Evolutionary conservation across 352 stramenopile species (phyloP).

Genomic region (Albugo laibachii): DNA sequence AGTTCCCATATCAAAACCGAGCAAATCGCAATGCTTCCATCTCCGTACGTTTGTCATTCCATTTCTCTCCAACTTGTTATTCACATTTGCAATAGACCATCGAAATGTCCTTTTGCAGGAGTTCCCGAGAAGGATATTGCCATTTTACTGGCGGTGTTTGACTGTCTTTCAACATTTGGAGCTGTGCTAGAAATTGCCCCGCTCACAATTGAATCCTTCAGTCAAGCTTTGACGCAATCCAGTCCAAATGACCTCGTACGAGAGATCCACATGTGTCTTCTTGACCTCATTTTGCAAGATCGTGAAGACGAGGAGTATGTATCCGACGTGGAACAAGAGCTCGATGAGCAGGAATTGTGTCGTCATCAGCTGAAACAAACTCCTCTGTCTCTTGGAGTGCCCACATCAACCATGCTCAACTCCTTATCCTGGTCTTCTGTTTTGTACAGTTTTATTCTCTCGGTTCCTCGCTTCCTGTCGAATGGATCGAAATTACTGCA

Average conservation of each 20-base stretch:
- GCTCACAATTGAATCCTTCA: conserved; percentile 47
- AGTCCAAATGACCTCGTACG: conserved; percentile 31
- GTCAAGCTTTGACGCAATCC: conserved; percentile 17
- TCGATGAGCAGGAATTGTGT: conserved; percentile 65
- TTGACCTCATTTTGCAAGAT: conserved; percentile 65
- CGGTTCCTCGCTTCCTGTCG: conserved; percentile 47
- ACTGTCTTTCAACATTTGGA: conserved; percentile 63
- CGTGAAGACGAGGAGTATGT: conserved; percentile 72
- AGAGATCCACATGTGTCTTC: conserved; percentile 68
- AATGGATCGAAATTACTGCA: conserved; percentile 18
- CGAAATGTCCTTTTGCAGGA: conserved; percentile 28
- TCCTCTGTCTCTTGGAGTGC: conserved; percentile 53
- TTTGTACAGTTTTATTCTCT: conserved; percentile 33
- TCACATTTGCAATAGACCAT: conserved; percentile 12
- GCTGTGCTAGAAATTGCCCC: conserved; percentile 32
- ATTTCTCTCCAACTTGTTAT: not conserved
- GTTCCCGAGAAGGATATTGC: conserved; percentile 23
- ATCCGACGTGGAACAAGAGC: conserved; percentile 60
- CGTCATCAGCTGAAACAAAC: conserved; percentile 64
- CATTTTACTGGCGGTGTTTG: conserved; percentile 47
- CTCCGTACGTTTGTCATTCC: not conserved
- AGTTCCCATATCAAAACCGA: conserved; percentile 20
- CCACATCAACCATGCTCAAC: conserved; percentile 62
- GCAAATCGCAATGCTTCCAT: conserved; percentile 4
- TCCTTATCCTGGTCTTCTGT: conserved; percentile 62